Percentiles rank a stretch among this genome's conserved stretches.
phyloP scores from a whole-genome alignment of 495 filamentous ascomycete genomes.

The Penicillium argentinense region DNA sequence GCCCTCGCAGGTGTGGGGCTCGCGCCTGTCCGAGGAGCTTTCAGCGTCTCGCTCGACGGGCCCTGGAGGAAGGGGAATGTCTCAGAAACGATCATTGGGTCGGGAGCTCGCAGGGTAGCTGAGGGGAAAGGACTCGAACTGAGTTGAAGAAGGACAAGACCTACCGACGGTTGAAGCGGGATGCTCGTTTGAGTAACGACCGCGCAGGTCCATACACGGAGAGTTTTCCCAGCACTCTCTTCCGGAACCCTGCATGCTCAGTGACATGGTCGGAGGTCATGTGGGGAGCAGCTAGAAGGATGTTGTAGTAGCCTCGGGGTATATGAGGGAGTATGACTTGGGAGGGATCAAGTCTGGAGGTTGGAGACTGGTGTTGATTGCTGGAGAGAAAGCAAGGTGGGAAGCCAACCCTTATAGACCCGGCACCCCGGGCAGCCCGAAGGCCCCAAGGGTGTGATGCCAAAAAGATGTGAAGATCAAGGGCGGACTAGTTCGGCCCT shows the following conservation, averaged over 20 bases:
- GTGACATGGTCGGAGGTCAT: constrained; percentile 32
- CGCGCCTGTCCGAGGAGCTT: constrained; percentile 27
- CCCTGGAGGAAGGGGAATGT: constrained; percentile 22
- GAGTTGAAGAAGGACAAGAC: constrained; percentile 15
- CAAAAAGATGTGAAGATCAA: constrained; percentile 31
- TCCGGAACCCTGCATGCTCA: constrained; percentile 39
- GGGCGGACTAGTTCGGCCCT: constrained; percentile 33
- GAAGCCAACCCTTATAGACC: constrained; percentile 24
- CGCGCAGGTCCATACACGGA: constrained; percentile 32
- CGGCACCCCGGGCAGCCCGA: constrained; percentile 23
- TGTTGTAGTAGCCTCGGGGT: background rate
- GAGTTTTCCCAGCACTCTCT: constrained; percentile 40
- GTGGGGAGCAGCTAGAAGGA: background rate
- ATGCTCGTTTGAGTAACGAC: constrained; percentile 29
- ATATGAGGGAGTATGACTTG: background rate
- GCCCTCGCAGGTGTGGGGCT: constrained; percentile 12
- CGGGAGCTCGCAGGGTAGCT: background rate
- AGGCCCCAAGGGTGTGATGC: constrained; percentile 19
- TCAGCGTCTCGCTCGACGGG: constrained; percentile 26
- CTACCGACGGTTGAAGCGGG: constrained; percentile 38
- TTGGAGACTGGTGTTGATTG: background rate
- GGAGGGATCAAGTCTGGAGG: background rate
- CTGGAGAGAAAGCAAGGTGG: background rate
- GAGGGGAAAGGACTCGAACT: background rate
- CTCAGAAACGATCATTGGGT: constrained; percentile 20